phyloP scores from a whole-genome alignment of 2,329 filamentous ascomycete genomes.

The Nakataea oryzae region DNA sequence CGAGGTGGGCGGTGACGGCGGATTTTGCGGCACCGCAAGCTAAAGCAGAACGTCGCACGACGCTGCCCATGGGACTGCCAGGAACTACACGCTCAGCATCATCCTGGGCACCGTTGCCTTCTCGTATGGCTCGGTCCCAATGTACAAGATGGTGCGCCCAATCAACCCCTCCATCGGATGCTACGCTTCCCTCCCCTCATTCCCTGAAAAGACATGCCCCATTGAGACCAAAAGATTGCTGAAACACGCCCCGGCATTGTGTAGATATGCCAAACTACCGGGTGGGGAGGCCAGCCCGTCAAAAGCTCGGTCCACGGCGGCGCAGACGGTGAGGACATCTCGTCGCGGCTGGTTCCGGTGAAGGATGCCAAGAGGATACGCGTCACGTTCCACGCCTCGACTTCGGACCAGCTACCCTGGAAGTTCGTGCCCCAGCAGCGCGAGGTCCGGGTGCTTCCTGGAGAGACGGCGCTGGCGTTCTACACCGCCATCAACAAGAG shows the following conservation, averaged over 20 bases:
- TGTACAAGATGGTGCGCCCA: constrained; percentile 72
- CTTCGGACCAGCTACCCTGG: constrained; percentile 93
- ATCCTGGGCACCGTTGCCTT: constrained; percentile 72
- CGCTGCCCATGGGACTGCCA: constrained; percentile 27
- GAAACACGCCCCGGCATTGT: too few species aligned
- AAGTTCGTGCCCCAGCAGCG: constrained; percentile 96
- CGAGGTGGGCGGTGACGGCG: not conserved
- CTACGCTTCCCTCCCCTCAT: too few species aligned
- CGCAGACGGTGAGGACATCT: constrained; percentile 48
- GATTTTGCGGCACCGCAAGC: not conserved
- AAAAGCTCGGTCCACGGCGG: constrained; percentile 54
- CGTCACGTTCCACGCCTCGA: constrained; percentile 91
- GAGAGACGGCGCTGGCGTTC: constrained; percentile 93
- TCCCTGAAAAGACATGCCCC: too few species aligned
- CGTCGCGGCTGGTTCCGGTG: constrained; percentile 70
- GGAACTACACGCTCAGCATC: constrained; percentile 58
- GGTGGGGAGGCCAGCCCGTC: constrained; percentile 89
- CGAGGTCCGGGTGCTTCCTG: constrained; percentile 88
- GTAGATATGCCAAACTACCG: constrained; percentile 76
- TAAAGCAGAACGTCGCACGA: too few species aligned
- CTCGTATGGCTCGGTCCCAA: constrained; percentile 72
- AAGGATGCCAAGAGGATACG: constrained; percentile 74
- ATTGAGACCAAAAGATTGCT: too few species aligned
- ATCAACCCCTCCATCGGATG: not conserved
- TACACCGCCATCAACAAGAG: constrained; percentile 94